These are phyloP conservation scores for Cotoneaster glaucophyllus DNA, from an alignment of 306 rosid genomes.

Conservation along the genomic window DNA sequence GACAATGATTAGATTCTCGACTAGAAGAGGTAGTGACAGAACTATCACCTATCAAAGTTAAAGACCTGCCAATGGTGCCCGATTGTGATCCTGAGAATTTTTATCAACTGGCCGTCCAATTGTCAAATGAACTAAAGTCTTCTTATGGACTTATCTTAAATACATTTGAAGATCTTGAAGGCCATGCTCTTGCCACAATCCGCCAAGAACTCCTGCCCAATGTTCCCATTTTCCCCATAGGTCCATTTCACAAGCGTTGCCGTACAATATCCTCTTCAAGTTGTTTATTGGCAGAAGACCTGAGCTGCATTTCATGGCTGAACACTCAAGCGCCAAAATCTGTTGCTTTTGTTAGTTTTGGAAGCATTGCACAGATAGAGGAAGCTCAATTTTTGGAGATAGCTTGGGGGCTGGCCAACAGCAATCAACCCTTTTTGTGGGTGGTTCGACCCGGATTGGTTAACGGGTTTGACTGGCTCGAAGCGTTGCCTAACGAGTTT, in stretches of 20 bases:
- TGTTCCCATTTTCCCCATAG: constrained; percentile 50
- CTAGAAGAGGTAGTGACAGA: constrained; percentile 29
- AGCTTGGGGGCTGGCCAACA: constrained; percentile 57
- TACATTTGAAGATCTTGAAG: constrained; percentile 53
- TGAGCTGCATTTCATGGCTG: constrained; percentile 56
- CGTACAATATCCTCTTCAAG: constrained; percentile 5
- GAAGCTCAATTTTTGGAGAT: constrained; percentile 43
- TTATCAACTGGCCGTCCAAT: no score
- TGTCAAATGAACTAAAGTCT: constrained; percentile 23
- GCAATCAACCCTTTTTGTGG: constrained; percentile 56
- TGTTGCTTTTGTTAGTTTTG: constrained; percentile 61
- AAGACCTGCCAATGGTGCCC: constrained; percentile 25
- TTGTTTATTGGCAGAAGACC: constrained; percentile 36
- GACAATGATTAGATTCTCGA: constrained; percentile 12
- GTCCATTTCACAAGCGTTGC: constrained; percentile 55
- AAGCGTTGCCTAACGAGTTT: constrained; percentile 40
- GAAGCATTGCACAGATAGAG: constrained; percentile 35
- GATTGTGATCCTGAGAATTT: no score
- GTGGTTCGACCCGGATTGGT: constrained; percentile 49
- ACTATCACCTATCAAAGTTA: constrained; percentile 11
- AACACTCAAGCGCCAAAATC: constrained; percentile 30
- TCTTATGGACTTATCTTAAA: constrained; percentile 61
- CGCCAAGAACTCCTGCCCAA: constrained; percentile 14
- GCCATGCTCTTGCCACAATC: constrained; percentile 18
- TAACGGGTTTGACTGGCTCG: constrained; percentile 27